Evolutionary conservation across 768 basidiomycete genomes (phyloP).

Genomic region (Rhizopogon vesiculosus): DNA sequence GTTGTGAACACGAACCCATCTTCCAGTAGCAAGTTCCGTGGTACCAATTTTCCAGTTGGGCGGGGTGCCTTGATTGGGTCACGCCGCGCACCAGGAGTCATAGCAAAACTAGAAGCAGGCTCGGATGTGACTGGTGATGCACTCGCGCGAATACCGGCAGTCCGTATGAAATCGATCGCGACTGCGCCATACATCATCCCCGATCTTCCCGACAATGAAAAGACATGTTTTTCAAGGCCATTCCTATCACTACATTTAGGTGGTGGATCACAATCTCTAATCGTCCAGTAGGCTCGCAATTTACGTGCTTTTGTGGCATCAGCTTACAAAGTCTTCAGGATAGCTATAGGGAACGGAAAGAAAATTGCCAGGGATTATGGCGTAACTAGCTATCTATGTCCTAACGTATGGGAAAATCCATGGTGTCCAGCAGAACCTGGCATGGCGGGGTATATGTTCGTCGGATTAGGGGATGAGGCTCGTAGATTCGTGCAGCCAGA

Average conservation of each 20-base stretch:
- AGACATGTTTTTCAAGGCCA: neutral
- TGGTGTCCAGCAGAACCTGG: slow-evolving; percentile 49
- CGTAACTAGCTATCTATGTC: slow-evolving; percentile 42
- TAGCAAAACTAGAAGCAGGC: neutral
- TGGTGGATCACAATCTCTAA: slow-evolving; percentile 2
- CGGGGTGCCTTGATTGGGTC: neutral
- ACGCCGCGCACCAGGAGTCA: neutral
- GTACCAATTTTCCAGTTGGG: neutral
- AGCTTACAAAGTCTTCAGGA: slow-evolving; percentile 12
- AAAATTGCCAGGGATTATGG: slow-evolving; percentile 6
- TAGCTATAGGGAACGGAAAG: slow-evolving; percentile 16
- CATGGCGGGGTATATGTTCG: slow-evolving; percentile 52
- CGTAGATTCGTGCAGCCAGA: slow-evolving; percentile 37
- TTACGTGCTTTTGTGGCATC: too few species aligned
- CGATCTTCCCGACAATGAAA: neutral
- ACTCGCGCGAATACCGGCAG: neutral
- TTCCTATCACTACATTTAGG: neutral
- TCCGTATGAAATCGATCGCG: neutral
- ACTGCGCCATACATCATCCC: neutral
- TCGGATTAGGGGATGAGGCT: slow-evolving; percentile 44
- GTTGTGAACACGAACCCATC: neutral
- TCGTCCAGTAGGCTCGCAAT: neutral
- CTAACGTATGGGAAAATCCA: slow-evolving; percentile 46
- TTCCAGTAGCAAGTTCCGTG: neutral
- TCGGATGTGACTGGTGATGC: neutral